Evolutionary conservation across 2,329 filamentous ascomycete genomes (phyloP).

Genomic region (Colletotrichum camelliae): DNA sequence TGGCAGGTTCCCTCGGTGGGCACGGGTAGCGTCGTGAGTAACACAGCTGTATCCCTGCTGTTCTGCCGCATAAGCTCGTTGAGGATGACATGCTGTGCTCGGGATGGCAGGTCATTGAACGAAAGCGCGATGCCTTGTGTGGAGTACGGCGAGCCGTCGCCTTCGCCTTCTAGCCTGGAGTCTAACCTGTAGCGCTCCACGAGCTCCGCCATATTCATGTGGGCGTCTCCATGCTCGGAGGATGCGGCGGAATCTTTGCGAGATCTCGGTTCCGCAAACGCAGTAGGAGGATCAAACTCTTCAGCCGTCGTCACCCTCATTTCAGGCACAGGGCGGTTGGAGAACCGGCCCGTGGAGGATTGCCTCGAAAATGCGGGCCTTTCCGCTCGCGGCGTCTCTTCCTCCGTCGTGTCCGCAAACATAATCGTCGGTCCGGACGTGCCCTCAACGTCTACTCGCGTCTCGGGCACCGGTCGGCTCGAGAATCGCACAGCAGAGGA

Average conservation of each 20-base stretch:
- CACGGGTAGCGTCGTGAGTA: conserved; percentile 85
- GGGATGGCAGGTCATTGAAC: conserved; percentile 86
- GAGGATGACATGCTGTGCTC: conserved; percentile 84
- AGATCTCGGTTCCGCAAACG: conserved; percentile 59
- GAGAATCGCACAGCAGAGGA: conserved; percentile 68
- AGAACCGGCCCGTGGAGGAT: conserved; percentile 62
- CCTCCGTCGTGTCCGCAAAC: conserved; percentile 62
- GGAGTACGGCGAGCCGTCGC: conserved; percentile 52
- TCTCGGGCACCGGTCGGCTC: conserved; percentile 74
- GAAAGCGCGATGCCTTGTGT: conserved; percentile 72
- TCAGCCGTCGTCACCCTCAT: conserved; percentile 60
- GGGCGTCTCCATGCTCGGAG: conserved; percentile 36
- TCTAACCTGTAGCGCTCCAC: conserved; percentile 43
- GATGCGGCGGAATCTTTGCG: conserved; percentile 42
- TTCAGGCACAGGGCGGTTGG: conserved; percentile 67
- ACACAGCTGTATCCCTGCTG: conserved; percentile 74
- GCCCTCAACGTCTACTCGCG: conserved; percentile 69
- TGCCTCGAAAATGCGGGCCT: conserved; percentile 44
- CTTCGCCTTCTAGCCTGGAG: conserved; percentile 19
- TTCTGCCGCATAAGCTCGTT: conserved; percentile 81
- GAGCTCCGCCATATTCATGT: conserved; percentile 49
- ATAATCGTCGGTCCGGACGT: conserved; percentile 74
- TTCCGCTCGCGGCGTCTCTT: conserved; percentile 36
- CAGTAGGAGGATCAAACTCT: conserved; percentile 64
- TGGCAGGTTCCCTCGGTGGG: conserved; percentile 77